Evolutionary conservation across 768 basidiomycete species (phyloP).

Genomic region (Dictyophora rubrovolvata): DNA sequence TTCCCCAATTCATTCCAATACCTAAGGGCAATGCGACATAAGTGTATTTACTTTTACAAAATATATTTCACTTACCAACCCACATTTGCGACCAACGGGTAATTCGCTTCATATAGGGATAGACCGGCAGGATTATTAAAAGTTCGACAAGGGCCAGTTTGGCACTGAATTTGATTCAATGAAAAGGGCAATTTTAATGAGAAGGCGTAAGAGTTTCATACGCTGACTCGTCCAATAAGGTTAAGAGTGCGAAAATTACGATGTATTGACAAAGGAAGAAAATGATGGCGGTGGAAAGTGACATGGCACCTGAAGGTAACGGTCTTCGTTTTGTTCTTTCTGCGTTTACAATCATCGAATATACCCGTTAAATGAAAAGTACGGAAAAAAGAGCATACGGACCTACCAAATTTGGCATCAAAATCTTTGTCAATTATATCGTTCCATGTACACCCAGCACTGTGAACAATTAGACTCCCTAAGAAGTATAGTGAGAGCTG

Average conservation of each 20-base stretch:
- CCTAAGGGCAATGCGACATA: neutral
- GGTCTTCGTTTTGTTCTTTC: neutral
- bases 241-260: neutral
- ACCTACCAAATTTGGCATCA: slow-evolving; percentile 12
- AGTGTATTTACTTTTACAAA: too few relatives aligned
- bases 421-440: slow-evolving; percentile 12
- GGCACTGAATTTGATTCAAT: neutral
- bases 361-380: too few relatives aligned
- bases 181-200: neutral
- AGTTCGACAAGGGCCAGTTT: neutral
- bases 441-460: slow-evolving; percentile 11
- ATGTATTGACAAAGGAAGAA: neutral
- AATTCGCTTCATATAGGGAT: slow-evolving; percentile 2
- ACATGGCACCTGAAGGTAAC: neutral
- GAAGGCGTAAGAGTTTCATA: neutral
- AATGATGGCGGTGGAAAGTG: neutral
- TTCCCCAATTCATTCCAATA: slow-evolving; percentile 3
- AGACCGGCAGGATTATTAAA: neutral
- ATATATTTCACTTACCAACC: neutral
- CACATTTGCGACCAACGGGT: slow-evolving; percentile 2
- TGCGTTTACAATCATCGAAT: too few relatives aligned
- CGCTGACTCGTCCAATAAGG: neutral
- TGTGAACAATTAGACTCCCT: slow-evolving; percentile 5
- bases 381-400: neutral
- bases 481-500: neutral